Evolutionary conservation across 257 asterid genomes (phyloP).

Genomic region (Fraxinus anomala): DNA sequence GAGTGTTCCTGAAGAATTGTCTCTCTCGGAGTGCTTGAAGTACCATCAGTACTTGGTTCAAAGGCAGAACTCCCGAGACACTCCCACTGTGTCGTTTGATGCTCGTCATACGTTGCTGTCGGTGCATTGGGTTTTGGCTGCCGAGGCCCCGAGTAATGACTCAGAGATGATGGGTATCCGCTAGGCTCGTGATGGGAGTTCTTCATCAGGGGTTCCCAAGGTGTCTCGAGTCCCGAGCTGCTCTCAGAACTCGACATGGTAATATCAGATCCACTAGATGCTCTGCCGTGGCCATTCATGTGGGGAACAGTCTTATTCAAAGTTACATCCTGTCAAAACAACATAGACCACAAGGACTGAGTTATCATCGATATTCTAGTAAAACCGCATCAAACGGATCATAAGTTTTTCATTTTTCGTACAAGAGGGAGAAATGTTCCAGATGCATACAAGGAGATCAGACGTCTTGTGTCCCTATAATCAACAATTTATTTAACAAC

Average conservation of each 20-base stretch:
- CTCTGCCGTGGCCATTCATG: constrained; percentile 48
- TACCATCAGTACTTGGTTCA: constrained; percentile 71
- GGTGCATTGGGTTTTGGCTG: constrained; percentile 38
- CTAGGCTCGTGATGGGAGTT: constrained; percentile 35
- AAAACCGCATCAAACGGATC: neutral
- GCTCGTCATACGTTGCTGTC: constrained; percentile 33
- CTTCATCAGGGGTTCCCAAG: constrained; percentile 57
- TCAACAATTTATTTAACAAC: neutral
- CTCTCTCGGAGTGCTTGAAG: constrained; percentile 72
- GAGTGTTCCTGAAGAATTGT: constrained; percentile 37
- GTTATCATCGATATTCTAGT: neutral
- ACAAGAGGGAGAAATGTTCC: neutral
- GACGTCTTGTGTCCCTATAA: neutral
- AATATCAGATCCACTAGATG: constrained; percentile 83
- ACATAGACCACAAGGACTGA: constrained; percentile 3
- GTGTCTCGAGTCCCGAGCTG: constrained; percentile 69
- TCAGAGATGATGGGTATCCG: constrained; percentile 35
- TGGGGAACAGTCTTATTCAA: constrained; percentile 36
- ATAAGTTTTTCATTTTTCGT: neutral
- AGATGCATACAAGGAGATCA: neutral
- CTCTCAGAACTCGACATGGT: constrained; percentile 82
- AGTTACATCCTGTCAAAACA: constrained; percentile 45
- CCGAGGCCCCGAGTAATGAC: constrained; percentile 26
- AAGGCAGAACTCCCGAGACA: constrained; percentile 63
- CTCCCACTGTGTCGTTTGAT: constrained; percentile 56